A percentile compares a stretch with the other conserved stretches of the same genome.
Conservation (phyloP, 371 early-diverging fungal species). For the Lichtheimia hyalospora region DNA sequence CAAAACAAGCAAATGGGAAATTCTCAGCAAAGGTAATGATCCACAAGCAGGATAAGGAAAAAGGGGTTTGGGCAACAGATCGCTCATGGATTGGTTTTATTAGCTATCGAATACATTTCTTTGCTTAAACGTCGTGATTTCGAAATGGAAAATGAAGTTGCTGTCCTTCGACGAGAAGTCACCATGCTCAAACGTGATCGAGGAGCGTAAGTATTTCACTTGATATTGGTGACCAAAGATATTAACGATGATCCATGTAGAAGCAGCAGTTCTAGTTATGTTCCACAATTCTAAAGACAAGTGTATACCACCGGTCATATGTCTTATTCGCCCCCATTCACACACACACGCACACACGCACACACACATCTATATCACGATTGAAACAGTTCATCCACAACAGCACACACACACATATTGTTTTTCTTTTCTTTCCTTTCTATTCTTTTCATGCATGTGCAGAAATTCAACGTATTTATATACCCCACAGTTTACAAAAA, state of each 20-base stretch:
- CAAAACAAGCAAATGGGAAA: constrained; percentile 87
- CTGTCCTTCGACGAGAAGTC: constrained; percentile 38
- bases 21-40: constrained; percentile 74
- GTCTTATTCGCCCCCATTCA: no score
- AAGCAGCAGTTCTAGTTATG: neutral
- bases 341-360: no score
- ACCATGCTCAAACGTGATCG: constrained; percentile 33
- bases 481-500: neutral
- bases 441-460: no score
- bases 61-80: neutral
- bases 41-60: neutral
- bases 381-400: no score
- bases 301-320: no score
- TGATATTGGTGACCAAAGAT: no score
- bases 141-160: constrained; percentile 50
- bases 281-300: neutral
- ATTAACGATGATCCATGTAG: neutral
- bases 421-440: no score
- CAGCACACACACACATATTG: no score
- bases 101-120: constrained; percentile 56
- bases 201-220: constrained; percentile 21
- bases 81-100: neutral
- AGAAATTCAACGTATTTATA: no score
- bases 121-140: constrained; percentile 50
- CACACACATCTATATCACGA: no score